phyloP scores from a whole-genome alignment of 176 grass and related monocot genomes.

The Musa beccarii region DNA sequence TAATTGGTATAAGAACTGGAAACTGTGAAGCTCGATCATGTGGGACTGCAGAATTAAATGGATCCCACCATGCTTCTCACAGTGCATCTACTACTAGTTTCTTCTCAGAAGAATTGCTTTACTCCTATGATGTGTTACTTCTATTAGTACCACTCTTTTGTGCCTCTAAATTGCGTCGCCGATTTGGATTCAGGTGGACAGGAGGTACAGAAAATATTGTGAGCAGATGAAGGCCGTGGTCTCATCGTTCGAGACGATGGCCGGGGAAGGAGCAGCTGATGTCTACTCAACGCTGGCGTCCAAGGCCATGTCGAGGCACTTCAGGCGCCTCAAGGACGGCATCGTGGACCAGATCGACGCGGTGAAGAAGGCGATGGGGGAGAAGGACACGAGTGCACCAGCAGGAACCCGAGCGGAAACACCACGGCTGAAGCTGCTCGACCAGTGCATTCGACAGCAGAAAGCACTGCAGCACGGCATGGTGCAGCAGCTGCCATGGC shows the following conservation, averaged over 20 bases:
- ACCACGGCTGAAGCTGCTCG: constrained; percentile 44
- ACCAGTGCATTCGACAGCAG: constrained; percentile 46
- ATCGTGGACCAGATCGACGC: constrained; percentile 29
- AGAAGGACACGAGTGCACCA: constrained; percentile 4
- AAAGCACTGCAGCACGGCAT: constrained; percentile 39
- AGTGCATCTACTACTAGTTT: not conserved
- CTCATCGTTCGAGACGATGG: constrained; percentile 40
- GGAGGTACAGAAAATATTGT: constrained; percentile 48
- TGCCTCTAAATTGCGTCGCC: not conserved
- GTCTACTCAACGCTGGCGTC: constrained; percentile 54
- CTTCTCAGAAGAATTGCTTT: not conserved
- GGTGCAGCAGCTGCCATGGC: constrained; percentile 47
- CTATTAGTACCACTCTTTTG: not conserved
- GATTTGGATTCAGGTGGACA: constrained; percentile 40
- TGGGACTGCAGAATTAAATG: not conserved
- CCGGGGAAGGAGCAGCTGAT: constrained; percentile 30
- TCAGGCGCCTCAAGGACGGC: constrained; percentile 49
- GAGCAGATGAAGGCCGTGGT: constrained; percentile 43
- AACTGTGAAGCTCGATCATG: too few species aligned
- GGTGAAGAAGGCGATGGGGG: constrained; percentile 32
- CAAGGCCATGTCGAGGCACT: constrained; percentile 75
- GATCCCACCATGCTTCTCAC: not conserved
- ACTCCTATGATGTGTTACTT: not conserved
- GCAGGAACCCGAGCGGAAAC: constrained; percentile 48
- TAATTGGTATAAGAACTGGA: not conserved